These are phyloP conservation scores for Artemisia annua DNA, from an alignment of 129 eudicot species.

Conservation along the genomic window DNA sequence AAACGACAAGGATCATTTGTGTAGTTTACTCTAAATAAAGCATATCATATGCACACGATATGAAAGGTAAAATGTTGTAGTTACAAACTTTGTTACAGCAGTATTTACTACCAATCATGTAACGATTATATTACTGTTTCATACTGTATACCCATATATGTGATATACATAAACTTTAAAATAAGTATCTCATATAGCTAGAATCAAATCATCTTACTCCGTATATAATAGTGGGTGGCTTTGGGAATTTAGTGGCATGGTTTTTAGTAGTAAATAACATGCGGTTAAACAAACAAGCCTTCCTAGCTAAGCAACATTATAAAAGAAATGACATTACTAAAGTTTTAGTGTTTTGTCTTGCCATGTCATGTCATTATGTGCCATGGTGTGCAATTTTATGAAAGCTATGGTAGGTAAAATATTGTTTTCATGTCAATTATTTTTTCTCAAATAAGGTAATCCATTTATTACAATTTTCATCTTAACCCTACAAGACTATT, in stretches of 20 bases:
- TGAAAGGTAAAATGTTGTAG: too few species aligned
- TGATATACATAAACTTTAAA: too few species aligned
- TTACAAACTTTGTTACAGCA: neutral
- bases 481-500: constrained; percentile 2
- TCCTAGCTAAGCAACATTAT: neutral
- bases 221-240: neutral
- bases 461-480: neutral
- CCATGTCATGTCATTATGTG: constrained; percentile 18
- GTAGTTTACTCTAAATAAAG: too few species aligned
- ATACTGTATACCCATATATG: too few species aligned
- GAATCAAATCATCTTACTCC: too few species aligned
- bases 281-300: constrained; percentile 5
- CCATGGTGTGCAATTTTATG: neutral
- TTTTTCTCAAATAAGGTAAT: neutral
- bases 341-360: neutral
- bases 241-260: constrained; percentile 8
- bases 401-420: constrained; percentile 1
- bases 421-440: neutral
- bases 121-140: neutral
- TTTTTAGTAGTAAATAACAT: constrained; percentile 6
- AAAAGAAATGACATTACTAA: constrained; percentile 22
- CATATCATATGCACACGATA: too few species aligned
- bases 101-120: neutral
- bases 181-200: too few species aligned
- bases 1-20: too few species aligned